Evolutionary conservation across 495 filamentous ascomycete genomes (phyloP).

Genomic region (Penicillium maclennaniae): DNA sequence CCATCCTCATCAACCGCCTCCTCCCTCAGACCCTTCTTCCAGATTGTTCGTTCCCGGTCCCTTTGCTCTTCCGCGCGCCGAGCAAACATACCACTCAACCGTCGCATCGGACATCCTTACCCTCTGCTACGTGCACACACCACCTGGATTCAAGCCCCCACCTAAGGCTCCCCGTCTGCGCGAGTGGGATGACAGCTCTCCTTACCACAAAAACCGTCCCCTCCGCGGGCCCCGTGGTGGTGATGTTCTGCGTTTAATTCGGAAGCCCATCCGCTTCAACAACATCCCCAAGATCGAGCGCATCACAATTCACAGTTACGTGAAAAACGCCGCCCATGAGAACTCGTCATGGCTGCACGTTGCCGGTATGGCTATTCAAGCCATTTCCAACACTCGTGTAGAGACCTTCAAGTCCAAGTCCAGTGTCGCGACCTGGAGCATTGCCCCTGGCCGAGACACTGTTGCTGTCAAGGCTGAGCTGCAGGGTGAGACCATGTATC

Average conservation of each 20-base stretch:
- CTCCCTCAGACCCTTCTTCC: slow-evolving; percentile 78
- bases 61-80: slow-evolving; percentile 81
- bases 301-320: slow-evolving; percentile 75
- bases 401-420: slow-evolving; percentile 62
- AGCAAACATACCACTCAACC: slow-evolving; percentile 85
- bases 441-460: slow-evolving; percentile 45
- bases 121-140: slow-evolving; percentile 76
- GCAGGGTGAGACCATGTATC: slow-evolving; percentile 73
- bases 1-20: slow-evolving; percentile 85
- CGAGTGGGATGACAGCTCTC: slow-evolving; percentile 82
- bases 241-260: slow-evolving; percentile 62
- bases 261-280: slow-evolving; percentile 73
- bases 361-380: slow-evolving; percentile 76
- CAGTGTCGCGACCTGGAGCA: slow-evolving; percentile 63
- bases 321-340: slow-evolving; percentile 55
- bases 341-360: slow-evolving; percentile 69
- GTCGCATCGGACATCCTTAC: slow-evolving; percentile 87
- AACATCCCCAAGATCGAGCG: slow-evolving; percentile 80
- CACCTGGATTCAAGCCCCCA: slow-evolving; percentile 66
- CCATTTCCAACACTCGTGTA: slow-evolving; percentile 76
- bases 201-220: slow-evolving; percentile 88
- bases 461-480: slow-evolving; percentile 67
- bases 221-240: slow-evolving; percentile 78
- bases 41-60: slow-evolving; percentile 89
- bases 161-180: slow-evolving; percentile 69